Evolutionary conservation across 202 grass and related monocot genomes (phyloP), one percentile per base, ranked within the genome.

Genomic region (Eragrostis tef): DNA sequence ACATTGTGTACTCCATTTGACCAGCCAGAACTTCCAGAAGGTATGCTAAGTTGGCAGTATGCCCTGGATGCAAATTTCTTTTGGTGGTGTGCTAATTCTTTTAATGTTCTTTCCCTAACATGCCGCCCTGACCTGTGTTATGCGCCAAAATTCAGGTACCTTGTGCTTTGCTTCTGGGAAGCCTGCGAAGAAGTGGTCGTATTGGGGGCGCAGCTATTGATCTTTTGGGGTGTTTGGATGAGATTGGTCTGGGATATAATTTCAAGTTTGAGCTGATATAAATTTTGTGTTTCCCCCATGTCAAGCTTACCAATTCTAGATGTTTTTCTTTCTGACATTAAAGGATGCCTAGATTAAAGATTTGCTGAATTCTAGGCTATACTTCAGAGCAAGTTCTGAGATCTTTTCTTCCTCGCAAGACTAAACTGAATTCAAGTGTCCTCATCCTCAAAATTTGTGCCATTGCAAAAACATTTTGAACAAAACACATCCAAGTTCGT

Each of bases 1-100:
- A 93, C 95, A 61, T 63, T 98, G 58, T 98, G 95, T 78, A 94
- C 90, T 54, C 96, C 92, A 75, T 95, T 98, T 86, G 92, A 98
- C 44, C 92, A 98, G 74, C 95, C 88, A 77, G 87, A 92, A 73
- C 90, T 98, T 79, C 85, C 88, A 63, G 82, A 87, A 67, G 95
- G 95, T 98, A 94, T 27, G 58, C 14, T 50, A 58, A 8, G 1
- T 39, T 25, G 16, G 64, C 17, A 46, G 11, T 44, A 47, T 36
- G 10, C 14, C 45, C 9, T 63, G 16, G 6, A 34, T 57, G 8
- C 49, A 39, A 34, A 46, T 66, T 50, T 25, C 51, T 15, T 63
- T 65, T 51, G 12, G 24, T 36, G 14, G 53, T 45, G 16, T 46
- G 26, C 49, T 11, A 25, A 22, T 54, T 73, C 29, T 46, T 59